phyloP scores from a whole-genome alignment of 208 protist species.

The Trypanosoma theileri region DNA sequence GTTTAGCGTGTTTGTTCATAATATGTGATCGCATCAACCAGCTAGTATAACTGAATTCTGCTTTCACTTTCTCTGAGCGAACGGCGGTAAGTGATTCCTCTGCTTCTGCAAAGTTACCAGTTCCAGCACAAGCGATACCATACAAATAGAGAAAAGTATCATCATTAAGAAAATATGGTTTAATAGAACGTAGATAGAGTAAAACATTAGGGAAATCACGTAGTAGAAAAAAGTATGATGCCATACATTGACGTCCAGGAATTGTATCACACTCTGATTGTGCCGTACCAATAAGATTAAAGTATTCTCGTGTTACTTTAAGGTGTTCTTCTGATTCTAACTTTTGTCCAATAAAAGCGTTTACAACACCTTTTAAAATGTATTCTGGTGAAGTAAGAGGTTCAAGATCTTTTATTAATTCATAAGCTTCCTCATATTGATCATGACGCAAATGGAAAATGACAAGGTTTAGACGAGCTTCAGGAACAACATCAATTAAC shows the following conservation, averaged over 20 bases:
- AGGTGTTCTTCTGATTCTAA: slow-evolving; percentile 90
- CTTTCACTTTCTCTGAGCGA: slow-evolving; percentile 89
- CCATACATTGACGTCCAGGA: slow-evolving; percentile 96
- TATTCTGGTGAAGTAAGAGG: slow-evolving; percentile 93
- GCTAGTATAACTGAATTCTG: slow-evolving; percentile 92
- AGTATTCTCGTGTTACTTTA: slow-evolving; percentile 94
- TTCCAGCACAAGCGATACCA: slow-evolving; percentile 89
- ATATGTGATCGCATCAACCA: slow-evolving; percentile 95
- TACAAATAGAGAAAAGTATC: slow-evolving; percentile 93
- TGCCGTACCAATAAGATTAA: slow-evolving; percentile 95
- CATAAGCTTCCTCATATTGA: slow-evolving; percentile 93
- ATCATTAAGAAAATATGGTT: slow-evolving; percentile 95
- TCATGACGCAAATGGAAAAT: slow-evolving; percentile 96
- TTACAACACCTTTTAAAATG: slow-evolving; percentile 95
- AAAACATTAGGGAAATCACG: slow-evolving; percentile 96
- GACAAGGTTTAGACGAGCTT: slow-evolving; percentile 96
- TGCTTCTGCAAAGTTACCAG: slow-evolving; percentile 85
- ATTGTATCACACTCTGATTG: slow-evolving; percentile 97
- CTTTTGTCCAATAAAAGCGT: slow-evolving; percentile 91
- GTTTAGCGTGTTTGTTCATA: slow-evolving; percentile 92
- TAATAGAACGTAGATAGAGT: slow-evolving; percentile 96
- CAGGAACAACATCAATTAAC: slow-evolving; percentile 92
- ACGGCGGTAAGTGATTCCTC: slow-evolving; percentile 87
- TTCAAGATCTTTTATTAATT: slow-evolving; percentile 94
- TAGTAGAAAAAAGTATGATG: slow-evolving; percentile 95